These are phyloP conservation scores for Aspergillus nomiae DNA, from an alignment of 2,329 filamentous ascomycete species.

Conservation along the genomic window DNA sequence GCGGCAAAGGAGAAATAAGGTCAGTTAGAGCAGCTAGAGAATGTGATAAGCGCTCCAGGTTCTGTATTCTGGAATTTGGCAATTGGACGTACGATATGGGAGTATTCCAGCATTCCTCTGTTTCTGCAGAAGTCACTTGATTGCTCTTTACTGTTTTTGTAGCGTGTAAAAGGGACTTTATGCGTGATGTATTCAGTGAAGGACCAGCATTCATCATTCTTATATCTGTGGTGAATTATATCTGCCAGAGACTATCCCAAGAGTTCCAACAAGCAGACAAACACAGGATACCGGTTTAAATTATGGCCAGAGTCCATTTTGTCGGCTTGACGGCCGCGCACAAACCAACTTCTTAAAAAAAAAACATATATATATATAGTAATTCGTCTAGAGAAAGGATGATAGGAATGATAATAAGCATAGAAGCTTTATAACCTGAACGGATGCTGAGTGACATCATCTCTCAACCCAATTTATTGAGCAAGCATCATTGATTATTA, in stretches of 20 bases:
- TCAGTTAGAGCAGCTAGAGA: constrained; percentile 6
- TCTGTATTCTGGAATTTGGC: not conserved
- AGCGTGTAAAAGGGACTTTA: not conserved
- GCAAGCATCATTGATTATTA: constrained; percentile 15
- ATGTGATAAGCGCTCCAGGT: not conserved
- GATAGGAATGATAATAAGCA: constrained; percentile 8
- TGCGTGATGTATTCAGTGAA: not conserved
- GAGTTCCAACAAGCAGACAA: not conserved
- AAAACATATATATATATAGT: not conserved
- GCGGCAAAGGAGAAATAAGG: constrained; percentile 44
- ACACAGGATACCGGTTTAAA: not conserved
- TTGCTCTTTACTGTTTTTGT: not conserved
- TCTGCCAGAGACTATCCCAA: not conserved
- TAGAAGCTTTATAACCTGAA: constrained; percentile 16
- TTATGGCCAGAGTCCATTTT: not conserved
- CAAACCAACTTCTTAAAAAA: not conserved
- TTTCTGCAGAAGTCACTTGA: not conserved
- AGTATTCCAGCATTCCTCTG: too few species aligned
- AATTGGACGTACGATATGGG: not conserved
- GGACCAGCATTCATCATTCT: not conserved
- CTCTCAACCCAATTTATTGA: constrained; percentile 8
- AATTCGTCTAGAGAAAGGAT: constrained; percentile 1
- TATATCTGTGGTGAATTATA: not conserved
- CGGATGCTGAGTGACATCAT: constrained; percentile 15
- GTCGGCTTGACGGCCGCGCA: not conserved